Evolutionary conservation across 2,329 filamentous ascomycete species (phyloP).

Genomic region (Trichophyton schoenleinii): DNA sequence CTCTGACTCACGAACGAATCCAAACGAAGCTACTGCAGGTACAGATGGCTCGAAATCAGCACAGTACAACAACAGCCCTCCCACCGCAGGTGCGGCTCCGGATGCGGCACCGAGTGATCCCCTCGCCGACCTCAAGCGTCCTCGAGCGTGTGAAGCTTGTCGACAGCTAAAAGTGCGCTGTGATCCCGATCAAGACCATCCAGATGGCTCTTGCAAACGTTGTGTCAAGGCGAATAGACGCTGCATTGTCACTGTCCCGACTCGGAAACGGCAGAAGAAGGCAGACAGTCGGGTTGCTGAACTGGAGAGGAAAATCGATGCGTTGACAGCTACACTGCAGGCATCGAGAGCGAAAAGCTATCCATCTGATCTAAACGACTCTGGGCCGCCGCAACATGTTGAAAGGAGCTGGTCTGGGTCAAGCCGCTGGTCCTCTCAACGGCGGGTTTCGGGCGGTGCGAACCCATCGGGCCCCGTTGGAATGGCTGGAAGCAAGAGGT

Average conservation of each 20-base stretch:
- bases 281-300: constrained; percentile 80
- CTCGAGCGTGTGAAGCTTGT: constrained; percentile 63
- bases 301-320: constrained; percentile 86
- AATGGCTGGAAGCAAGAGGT: constrained; percentile 22
- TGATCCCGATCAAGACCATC: constrained; percentile 55
- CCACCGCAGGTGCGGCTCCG: background rate
- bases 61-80: background rate
- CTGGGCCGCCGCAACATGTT: background rate
- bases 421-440: background rate
- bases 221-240: constrained; percentile 68
- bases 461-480: constrained; percentile 2
- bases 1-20: background rate
- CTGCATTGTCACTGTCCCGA: constrained; percentile 65
- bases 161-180: constrained; percentile 71
- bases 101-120: constrained; percentile 13
- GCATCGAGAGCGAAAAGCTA: constrained; percentile 31
- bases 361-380: background rate
- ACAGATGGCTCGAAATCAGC: background rate
- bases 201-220: constrained; percentile 55
- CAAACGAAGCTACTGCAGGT: background rate
- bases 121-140: constrained; percentile 47
- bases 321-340: constrained; percentile 66
- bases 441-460: background rate
- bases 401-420: background rate
- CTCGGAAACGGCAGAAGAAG: constrained; percentile 77